Conservation (phyloP, 768 basidiomycete species). For the Trichaptum fuscoviolaceum region DNA sequence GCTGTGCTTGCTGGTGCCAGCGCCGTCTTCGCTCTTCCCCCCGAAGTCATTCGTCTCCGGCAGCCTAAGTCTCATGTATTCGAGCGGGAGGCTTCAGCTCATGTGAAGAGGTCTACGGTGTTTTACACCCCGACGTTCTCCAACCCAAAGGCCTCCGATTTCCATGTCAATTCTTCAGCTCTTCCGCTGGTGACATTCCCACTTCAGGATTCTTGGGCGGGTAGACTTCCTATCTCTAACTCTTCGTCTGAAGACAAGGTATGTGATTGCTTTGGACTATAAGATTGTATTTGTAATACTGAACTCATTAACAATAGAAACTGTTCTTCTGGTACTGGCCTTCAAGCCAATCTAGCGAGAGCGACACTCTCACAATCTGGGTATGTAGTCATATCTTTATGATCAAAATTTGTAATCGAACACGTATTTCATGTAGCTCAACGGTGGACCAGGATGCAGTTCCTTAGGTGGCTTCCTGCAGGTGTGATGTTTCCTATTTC, state of each 20-base stretch:
- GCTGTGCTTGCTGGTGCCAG: not conserved
- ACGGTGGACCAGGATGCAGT: constrained; percentile 2
- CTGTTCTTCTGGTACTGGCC: constrained; percentile 12
- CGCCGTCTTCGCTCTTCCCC: not conserved
- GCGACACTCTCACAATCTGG: not conserved
- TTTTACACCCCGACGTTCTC: constrained; percentile 2
- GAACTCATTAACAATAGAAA: not conserved
- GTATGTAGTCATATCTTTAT: not conserved
- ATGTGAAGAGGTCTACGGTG: not conserved
- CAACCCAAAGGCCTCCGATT: constrained; percentile 2
- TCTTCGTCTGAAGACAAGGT: not conserved
- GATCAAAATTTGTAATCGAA: not conserved
- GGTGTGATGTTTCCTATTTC: not conserved
- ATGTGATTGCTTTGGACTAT: not conserved
- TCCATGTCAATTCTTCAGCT: constrained; percentile 3
- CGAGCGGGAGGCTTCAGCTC: not conserved
- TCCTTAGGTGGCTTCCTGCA: not conserved
- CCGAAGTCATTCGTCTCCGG: not conserved
- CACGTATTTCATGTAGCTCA: not conserved
- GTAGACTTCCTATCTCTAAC: constrained; percentile 1
- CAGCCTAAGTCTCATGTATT: not conserved
- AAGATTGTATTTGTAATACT: not conserved
- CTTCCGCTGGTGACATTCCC: constrained; percentile 5
- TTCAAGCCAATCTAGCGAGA: not conserved
- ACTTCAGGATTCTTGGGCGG: constrained; percentile 8